phyloP scores from a whole-genome alignment of 345 rosid genomes.

The Aquilaria malaccensis region DNA sequence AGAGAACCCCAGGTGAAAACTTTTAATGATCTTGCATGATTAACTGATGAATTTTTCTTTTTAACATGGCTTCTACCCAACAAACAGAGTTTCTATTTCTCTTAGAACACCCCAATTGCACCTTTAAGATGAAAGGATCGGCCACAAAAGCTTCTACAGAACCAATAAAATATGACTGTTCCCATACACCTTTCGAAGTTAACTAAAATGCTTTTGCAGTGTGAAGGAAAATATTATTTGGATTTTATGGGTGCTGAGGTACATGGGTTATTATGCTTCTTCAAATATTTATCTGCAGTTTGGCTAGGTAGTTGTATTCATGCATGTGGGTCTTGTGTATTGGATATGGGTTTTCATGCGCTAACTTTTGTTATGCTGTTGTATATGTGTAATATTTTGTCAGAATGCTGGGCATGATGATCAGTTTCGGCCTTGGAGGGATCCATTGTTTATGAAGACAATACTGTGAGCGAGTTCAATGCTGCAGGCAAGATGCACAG shows the following conservation, averaged over 20 bases:
- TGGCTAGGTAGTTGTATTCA: neutral
- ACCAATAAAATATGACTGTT: too few relatives aligned
- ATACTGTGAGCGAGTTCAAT: neutral
- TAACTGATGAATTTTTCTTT: too few relatives aligned
- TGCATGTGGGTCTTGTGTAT: neutral
- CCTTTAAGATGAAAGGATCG: too few relatives aligned
- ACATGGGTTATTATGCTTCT: neutral
- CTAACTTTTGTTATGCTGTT: neutral
- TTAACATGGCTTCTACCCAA: too few relatives aligned
- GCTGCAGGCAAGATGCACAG: too few relatives aligned
- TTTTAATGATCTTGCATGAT: too few relatives aligned
- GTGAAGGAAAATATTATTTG: neutral
- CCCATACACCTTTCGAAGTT: too few relatives aligned
- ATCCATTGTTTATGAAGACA: constrained; percentile 23
- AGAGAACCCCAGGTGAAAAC: too few relatives aligned
- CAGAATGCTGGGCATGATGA: constrained; percentile 47
- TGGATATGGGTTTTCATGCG: neutral
- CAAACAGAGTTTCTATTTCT: too few relatives aligned
- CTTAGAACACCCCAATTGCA: too few relatives aligned
- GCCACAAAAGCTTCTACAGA: too few relatives aligned
- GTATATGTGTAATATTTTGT: constrained; percentile 4
- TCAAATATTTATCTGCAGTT: neutral
- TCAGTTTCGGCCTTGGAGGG: constrained; percentile 50
- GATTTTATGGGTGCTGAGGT: neutral
- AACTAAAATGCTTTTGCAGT: neutral